phyloP scores from a whole-genome alignment of 2,329 filamentous ascomycete species.

The Phaeosphaeriaceae sp. region DNA sequence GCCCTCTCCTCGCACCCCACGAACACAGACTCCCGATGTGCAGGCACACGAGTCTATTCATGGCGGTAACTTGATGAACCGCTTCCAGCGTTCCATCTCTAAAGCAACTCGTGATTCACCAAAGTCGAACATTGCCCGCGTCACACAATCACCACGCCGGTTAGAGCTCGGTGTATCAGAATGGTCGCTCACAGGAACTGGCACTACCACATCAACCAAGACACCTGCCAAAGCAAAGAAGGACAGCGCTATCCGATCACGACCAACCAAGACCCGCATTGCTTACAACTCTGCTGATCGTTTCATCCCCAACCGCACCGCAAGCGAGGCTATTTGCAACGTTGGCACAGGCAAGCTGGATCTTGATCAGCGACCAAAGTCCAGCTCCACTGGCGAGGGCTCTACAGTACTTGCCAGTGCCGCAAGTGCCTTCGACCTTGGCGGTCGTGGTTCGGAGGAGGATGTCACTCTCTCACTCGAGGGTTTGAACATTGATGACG shows the following conservation, averaged over 20 bases:
- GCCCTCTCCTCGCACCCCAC: constrained; percentile 76
- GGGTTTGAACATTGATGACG: constrained; percentile 76
- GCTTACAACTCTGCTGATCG: constrained; percentile 78
- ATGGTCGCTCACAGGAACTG: constrained; percentile 87
- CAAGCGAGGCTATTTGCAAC: constrained; percentile 87
- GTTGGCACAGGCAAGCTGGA: constrained; percentile 85
- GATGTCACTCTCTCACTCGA: constrained; percentile 80
- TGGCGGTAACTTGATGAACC: constrained; percentile 74
- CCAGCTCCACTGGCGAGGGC: constrained; percentile 71
- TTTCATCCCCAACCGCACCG: constrained; percentile 92
- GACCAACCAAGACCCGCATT: constrained; percentile 48
- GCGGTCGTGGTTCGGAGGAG: constrained; percentile 68
- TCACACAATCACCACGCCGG: constrained; percentile 75
- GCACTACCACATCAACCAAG: constrained; percentile 55
- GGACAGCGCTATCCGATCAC: constrained; percentile 40
- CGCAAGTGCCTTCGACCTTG: constrained; percentile 70
- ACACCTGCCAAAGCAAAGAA: constrained; percentile 52
- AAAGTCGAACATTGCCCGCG: constrained; percentile 92
- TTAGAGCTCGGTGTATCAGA: constrained; percentile 93
- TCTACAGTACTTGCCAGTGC: constrained; percentile 80
- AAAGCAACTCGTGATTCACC: constrained; percentile 80
- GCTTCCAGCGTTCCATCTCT: constrained; percentile 74
- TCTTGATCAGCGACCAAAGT: constrained; percentile 66
- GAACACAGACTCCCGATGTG: constrained; percentile 57
- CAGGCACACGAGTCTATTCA: constrained; percentile 73